Evolutionary conservation across 345 rosid genomes (phyloP).

Genomic region (Crucihimalaya himalaica): DNA sequence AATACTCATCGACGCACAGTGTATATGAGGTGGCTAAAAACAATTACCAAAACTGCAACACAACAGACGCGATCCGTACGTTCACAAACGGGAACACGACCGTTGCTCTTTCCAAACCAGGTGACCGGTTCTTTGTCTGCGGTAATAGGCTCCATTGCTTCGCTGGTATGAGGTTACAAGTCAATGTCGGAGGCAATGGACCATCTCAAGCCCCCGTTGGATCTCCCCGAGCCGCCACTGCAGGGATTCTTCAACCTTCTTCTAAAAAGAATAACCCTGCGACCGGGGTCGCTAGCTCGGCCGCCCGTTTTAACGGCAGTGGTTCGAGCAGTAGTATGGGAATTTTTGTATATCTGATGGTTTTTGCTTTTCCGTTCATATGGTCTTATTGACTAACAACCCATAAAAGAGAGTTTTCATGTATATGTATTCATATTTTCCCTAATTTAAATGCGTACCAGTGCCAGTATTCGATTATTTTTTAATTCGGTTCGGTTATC

Average conservation of each 20-base stretch:
- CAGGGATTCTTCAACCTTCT: conserved; percentile 43
- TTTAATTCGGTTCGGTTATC: background rate
- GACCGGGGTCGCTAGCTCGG: conserved; percentile 46
- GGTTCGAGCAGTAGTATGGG: background rate
- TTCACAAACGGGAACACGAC: conserved; percentile 84
- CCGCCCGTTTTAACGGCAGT: background rate
- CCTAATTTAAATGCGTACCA: background rate
- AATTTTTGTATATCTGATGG: conserved; percentile 2
- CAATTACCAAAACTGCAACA: conserved; percentile 58
- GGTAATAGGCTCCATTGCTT: conserved; percentile 74
- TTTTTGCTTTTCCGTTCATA: conserved; percentile 32
- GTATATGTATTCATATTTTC: background rate
- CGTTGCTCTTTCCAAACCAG: conserved; percentile 56
- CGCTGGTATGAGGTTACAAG: conserved; percentile 82
- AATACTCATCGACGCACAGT: conserved; percentile 62
- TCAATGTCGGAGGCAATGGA: conserved; percentile 49
- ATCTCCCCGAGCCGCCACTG: conserved; percentile 51
- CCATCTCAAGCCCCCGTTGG: conserved; percentile 55
- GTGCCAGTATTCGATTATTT: background rate
- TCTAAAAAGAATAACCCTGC: conserved; percentile 58
- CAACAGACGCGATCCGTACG: conserved; percentile 47
- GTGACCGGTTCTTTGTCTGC: conserved; percentile 57
- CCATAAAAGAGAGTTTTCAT: background rate
- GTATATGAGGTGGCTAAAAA: conserved; percentile 59
- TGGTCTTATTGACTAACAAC: conserved; percentile 5